Evolutionary conservation across 805 yeast genomes (phyloP), one percentile per base, ranked within the genome.

Genomic region (Zygoascus biomembranicola): DNA sequence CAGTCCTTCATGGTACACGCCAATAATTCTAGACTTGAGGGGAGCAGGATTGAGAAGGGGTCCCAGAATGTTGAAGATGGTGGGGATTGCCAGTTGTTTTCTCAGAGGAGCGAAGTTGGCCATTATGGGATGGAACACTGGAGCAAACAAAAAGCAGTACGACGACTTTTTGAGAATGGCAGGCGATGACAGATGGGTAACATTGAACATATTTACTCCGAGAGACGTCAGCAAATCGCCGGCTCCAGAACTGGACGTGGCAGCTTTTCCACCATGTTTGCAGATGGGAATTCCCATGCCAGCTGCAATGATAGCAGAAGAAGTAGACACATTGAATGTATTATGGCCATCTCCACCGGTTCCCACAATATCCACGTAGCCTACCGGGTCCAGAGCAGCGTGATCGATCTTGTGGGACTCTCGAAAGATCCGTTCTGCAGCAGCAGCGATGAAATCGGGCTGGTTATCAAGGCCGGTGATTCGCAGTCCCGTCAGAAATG

Each of bases 281-380:
- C 96, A 87, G 16, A 94, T 84, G 20, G 79, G 78, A 43, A 92
- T 52, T 5, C 79, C 78, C 75, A 89, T 85, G 8, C 99, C 99
- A 0, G 98, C 88, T 0, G 90, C 94, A 1, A 94, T 90, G 48
- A 94, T 89, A 0, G 97, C 97, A 1, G 97, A 76, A 2, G 97
- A 87, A 0, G 99, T 94, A 14, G 95, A 85, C 1, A 94, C 99
- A 62, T 94, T 94, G 73, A 94, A 94, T 0, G 99, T 94, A 66
- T 94, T 85, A 65, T 94, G 96, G 1, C 97, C 97, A 66, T 94
- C 99, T 14, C 99, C 99, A 28, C 99, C 99, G 0, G 99, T 94
- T 1, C 99, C 99, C 5, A 94, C 99, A 32, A 94, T 87, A 67
- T 94, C 99, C 5, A 85, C 75, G 60, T 78, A 85, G 0, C 85